A percentile compares a stretch with the other conserved stretches of the same genome.
Conservation (phyloP, 345 rosid genomes). For the Eucalyptus victrix region DNA sequence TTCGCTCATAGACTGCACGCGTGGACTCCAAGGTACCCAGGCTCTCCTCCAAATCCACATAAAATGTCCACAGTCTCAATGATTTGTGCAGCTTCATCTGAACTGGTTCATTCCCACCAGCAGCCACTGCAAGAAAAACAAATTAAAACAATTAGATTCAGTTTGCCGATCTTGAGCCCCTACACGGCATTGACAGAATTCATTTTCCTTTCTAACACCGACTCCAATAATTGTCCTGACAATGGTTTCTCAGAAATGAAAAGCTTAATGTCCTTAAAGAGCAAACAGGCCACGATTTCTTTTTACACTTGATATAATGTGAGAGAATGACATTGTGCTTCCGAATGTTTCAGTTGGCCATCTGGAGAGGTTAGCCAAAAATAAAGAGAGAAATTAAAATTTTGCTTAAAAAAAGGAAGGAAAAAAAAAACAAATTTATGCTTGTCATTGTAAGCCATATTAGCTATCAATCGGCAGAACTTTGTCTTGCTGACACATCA, state of each 20-base stretch:
- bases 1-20: slow-evolving; percentile 83
- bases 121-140: slow-evolving; percentile 48
- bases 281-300: neutral
- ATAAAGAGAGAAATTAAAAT: neutral
- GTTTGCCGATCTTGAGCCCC: neutral
- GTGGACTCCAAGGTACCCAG: slow-evolving; percentile 87
- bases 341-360: neutral
- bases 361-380: neutral
- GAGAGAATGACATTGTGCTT: neutral
- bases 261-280: neutral
- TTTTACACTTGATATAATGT: neutral
- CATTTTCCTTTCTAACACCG: neutral
- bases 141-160: neutral
- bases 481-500: neutral
- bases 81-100: slow-evolving; percentile 92
- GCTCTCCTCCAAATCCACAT: slow-evolving; percentile 94
- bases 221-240: neutral
- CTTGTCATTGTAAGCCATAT: neutral
- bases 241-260: neutral
- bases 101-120: slow-evolving; percentile 88
- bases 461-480: neutral
- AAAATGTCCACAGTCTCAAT: slow-evolving; percentile 87
- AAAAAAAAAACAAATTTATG: neutral
- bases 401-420: neutral
- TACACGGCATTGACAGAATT: neutral